Percentiles rank a stretch among this genome's conserved stretches.
These are phyloP conservation scores for Botrytis fragariae DNA, from an alignment of 2,329 filamentous ascomycete species.

Conservation along the genomic window DNA sequence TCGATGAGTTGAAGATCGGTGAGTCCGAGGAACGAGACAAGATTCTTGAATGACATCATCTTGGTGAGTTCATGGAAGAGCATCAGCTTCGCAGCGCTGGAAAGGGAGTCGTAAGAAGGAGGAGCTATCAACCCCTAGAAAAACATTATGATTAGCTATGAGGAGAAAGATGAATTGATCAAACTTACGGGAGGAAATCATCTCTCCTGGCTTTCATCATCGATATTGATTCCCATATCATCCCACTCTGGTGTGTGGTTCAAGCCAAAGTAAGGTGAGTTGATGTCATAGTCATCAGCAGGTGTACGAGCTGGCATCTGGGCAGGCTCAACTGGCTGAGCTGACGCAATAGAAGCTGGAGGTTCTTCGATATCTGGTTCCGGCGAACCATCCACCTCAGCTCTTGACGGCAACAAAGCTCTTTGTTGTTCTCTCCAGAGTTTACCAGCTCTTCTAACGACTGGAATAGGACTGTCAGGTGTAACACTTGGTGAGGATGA, in stretches of 20 bases:
- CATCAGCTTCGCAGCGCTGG: background rate
- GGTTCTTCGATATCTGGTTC: no score
- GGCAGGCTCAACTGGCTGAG: no score
- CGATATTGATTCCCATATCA: background rate
- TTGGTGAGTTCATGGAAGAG: background rate
- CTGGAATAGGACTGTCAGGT: no score
- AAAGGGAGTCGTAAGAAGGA: background rate
- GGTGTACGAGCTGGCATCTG: background rate
- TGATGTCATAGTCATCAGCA: background rate
- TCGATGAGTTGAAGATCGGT: background rate
- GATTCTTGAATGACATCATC: background rate
- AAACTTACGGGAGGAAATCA: slow-evolving; percentile 7
- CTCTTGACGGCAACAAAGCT: no score
- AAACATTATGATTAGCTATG: background rate
- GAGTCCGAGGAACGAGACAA: background rate
- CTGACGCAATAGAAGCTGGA: no score
- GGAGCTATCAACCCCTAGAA: background rate
- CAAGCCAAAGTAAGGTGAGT: background rate
- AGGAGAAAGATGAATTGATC: background rate
- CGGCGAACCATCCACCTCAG: no score
- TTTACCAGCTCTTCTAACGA: no score
- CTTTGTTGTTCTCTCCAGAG: no score
- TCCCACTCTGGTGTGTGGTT: background rate
- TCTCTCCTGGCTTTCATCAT: background rate
- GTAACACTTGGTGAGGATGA: no score